A percentile compares a stretch with the other conserved stretches of the same genome.
phyloP scores from a whole-genome alignment of 2,329 filamentous ascomycete species.

The Alternaria incomplexa region DNA sequence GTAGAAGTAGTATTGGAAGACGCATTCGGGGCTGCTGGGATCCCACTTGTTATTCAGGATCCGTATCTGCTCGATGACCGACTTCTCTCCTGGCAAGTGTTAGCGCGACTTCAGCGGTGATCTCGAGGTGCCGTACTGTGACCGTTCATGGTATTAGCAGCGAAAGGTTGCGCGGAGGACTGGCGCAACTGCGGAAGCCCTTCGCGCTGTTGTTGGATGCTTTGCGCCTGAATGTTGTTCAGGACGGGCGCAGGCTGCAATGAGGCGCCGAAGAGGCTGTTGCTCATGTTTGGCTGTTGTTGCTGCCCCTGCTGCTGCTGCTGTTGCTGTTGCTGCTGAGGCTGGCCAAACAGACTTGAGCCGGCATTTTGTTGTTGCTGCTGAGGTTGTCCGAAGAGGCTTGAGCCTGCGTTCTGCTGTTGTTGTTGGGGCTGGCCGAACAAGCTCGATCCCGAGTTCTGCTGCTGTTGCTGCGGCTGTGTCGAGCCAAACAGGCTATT shows the following conservation, averaged over 20 bases:
- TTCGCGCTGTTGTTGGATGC: conserved; percentile 47
- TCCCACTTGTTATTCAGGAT: conserved; percentile 77
- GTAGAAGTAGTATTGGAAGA: conserved; percentile 86
- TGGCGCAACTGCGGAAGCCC: conserved; percentile 45
- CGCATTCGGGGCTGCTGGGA: conserved; percentile 69
- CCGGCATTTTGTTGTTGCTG: conserved; percentile 45
- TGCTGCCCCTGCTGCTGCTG: conserved; percentile 34
- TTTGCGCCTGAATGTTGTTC: conserved; percentile 36
- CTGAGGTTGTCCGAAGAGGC: conserved; percentile 48
- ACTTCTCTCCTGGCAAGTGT: conserved; percentile 66
- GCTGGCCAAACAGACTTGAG: conserved; percentile 49
- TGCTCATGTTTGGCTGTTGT: conserved; percentile 49
- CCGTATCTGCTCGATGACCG: conserved; percentile 75
- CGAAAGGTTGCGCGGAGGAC: conserved; percentile 34
- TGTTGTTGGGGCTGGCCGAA: conserved; percentile 33
- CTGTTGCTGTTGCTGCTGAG: conserved; percentile 49
- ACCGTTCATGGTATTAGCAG: conserved; percentile 34
- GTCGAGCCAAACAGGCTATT: conserved; percentile 22
- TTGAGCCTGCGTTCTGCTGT: conserved; percentile 48
- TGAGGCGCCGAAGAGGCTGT: conserved; percentile 49
- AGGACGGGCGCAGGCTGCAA: conserved; percentile 41
- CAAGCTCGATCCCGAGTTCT: conserved; percentile 17
- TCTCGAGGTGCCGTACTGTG: conserved; percentile 28
- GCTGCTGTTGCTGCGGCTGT: conserved; percentile 18
- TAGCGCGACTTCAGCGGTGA: conserved; percentile 6